Evolutionary conservation across 306 rosid genomes (phyloP), one percentile per base, ranked within the genome.

Genomic region (Oemleria cerasiformis): DNA sequence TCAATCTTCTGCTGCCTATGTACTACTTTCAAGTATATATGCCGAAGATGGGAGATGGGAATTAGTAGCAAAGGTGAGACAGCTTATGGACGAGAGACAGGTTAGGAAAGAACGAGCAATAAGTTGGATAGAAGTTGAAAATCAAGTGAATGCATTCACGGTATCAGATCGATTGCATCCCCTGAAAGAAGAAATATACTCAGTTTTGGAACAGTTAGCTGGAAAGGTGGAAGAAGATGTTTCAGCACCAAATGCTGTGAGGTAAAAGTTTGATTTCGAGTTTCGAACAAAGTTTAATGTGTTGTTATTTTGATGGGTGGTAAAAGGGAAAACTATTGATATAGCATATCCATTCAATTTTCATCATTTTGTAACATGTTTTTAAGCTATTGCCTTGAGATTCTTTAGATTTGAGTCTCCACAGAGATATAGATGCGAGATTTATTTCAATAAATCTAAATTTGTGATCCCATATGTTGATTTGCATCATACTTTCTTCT

Each of bases 11-110:
- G 78, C 82, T 30, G 81, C 90, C 5, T 86, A 84, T 70, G 62
- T 79, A 41, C 71, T 85, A 53, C 92, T 86, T 76, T 83, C 92
- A 30, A 81, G 91, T 69, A 75, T 85, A 68, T 84, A 90, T 75
- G 96, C 86, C 23, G 77, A 76, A 13, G 83, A 73, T 45, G 86
- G 87, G 70, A 90, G 77, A 79, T 82, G 88, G 92, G 95, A 88
- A 67, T 71, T 71, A 73, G 85, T 79, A 36, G 86, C 73, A 81
- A 80, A 88, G 76, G 85, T 84, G 19, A 85, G 90, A 76, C 75
- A 57, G 54, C 79, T 82, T 38, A 85, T 85, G 92, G 77, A 88
- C 39, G 86, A 81, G 77, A 84, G 88, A 70, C 77, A 50, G 7
- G 82, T 81, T 63, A 78, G 64, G 72, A 79, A 88, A 79, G 88